Conservation (phyloP, 2,329 filamentous ascomycete genomes). For the Aspergillus floridensis region DNA sequence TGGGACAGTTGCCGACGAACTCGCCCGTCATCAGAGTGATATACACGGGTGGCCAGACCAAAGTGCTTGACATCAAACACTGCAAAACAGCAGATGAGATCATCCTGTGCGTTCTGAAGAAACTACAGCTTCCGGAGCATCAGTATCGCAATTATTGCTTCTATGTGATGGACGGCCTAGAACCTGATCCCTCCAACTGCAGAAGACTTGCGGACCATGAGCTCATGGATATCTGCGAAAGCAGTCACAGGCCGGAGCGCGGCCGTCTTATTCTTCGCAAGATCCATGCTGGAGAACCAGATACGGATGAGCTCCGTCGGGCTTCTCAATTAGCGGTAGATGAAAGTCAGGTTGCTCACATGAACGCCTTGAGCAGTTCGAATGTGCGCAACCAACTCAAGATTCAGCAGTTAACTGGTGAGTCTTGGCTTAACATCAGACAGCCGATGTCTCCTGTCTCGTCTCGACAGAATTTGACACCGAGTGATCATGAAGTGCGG, state of each 20-base stretch:
- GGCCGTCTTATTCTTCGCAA: slow-evolving; percentile 88
- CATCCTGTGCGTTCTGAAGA: slow-evolving; percentile 82
- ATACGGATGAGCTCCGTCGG: slow-evolving; percentile 78
- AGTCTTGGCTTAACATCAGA: slow-evolving; percentile 79
- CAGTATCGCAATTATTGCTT: slow-evolving; percentile 96
- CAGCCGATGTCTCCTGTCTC: slow-evolving; percentile 78
- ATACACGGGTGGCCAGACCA: slow-evolving; percentile 84
- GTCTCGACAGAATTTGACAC: slow-evolving; percentile 30
- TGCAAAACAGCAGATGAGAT: slow-evolving; percentile 92
- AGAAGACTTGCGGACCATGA: slow-evolving; percentile 82
- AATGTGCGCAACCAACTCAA: slow-evolving; percentile 82
- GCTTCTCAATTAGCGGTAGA: slow-evolving; percentile 88
- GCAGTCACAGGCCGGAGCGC: slow-evolving; percentile 78
- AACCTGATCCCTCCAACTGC: slow-evolving; percentile 77
- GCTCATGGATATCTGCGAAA: slow-evolving; percentile 85
- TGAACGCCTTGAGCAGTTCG: slow-evolving; percentile 56
- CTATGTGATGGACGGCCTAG: slow-evolving; percentile 82
- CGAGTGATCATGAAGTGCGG: slow-evolving; percentile 29
- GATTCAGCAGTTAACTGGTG: slow-evolving; percentile 83
- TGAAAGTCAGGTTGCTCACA: slow-evolving; percentile 73
- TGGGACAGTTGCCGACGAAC: slow-evolving; percentile 78
- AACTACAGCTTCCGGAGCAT: slow-evolving; percentile 82
- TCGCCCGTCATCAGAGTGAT: slow-evolving; percentile 92
- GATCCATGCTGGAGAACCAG: slow-evolving; percentile 88
- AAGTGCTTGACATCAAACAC: slow-evolving; percentile 88